A percentile compares a stretch with the other conserved stretches of the same genome.
Conservation (phyloP, 2,329 filamentous ascomycete species). For the Trichophyton simii region DNA sequence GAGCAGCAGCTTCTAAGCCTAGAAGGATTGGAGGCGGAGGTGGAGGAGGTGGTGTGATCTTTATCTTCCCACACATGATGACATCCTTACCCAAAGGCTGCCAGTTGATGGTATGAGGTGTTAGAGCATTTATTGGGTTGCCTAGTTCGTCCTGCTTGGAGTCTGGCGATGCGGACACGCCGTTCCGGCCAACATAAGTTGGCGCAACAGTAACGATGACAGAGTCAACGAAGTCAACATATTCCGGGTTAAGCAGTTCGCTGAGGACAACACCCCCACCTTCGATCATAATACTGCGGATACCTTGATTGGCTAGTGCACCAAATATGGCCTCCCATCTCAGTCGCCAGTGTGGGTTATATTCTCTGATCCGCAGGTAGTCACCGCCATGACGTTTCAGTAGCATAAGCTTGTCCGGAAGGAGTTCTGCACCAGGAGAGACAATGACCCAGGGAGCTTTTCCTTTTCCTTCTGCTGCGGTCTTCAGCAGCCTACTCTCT, state of each 20-base stretch:
- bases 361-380: constrained; percentile 30
- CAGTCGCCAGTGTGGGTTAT: constrained; percentile 36
- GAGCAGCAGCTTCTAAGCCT: constrained; percentile 14
- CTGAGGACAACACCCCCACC: constrained; percentile 77
- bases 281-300: constrained; percentile 81
- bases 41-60: constrained; percentile 11
- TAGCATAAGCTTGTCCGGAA: constrained; percentile 34
- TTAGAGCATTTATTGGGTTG: constrained; percentile 47
- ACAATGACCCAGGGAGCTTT: constrained; percentile 62
- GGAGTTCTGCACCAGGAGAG: constrained; percentile 34
- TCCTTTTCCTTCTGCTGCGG: constrained; percentile 53
- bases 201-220: constrained; percentile 84
- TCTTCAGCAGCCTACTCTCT: constrained; percentile 52
- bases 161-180: constrained; percentile 64
- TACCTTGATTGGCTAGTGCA: constrained; percentile 44
- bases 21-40: constrained; percentile 10
- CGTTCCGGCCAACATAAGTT: constrained; percentile 73
- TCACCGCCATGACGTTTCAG: constrained; percentile 37
- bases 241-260: constrained; percentile 53
- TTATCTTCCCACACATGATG: constrained; percentile 60
- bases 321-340: constrained; percentile 54
- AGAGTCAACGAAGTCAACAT: constrained; percentile 54
- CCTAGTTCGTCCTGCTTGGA: constrained; percentile 41
- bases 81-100: constrained; percentile 69
- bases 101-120: constrained; percentile 58